Evolutionary conservation across 1,284 basidiomycete genomes (phyloP), one percentile per base, ranked within the genome.

Genomic region (Cryptococcus jaspeensis): DNA sequence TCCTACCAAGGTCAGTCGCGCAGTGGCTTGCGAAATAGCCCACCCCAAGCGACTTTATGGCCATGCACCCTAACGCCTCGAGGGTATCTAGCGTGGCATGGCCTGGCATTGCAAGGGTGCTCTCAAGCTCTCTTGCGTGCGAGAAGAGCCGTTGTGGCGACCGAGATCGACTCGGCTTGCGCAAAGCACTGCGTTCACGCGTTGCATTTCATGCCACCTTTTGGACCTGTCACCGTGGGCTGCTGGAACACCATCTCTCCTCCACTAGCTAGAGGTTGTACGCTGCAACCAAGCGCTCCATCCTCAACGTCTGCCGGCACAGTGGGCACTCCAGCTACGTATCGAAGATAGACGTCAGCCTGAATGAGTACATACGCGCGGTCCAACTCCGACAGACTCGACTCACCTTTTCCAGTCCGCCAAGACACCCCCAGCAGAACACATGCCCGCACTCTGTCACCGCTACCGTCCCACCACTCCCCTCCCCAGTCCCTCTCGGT

Each of bases 341-440:
- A 22, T 53, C 49, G 53, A 40, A 9, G 47, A 49, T 18, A 42
- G 43, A 23, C 25, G 32, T 36, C 22, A 49, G 42, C 35, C 13
- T n/a, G n/a, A n/a, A n/a, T n/a, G 13, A 36, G 35, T 18, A 32
- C 35, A n/a, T n/a, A n/a, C n/a, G n/a, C n/a, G n/a, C n/a, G n/a
- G n/a, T n/a, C n/a, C n/a, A 4, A 47, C 39, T 23, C n/a, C 39
- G 47, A 41, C 11, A n/a, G 18, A 46, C 16, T 8, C n/a, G 28
- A 63, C 74, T 43, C 42, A 77, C 77, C 84, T 94, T 96, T 76
- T 96, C 92, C 69, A 88, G 86, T 85, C 93, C 93, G 90, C 48
- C 88, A 85, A 96, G 90, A 73, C 93, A 97, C 60, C 82, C 85
- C 93, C 93, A 97, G 71, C 92, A 94, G 76, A 95, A 96, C 45